Percentiles rank a stretch among this genome's conserved stretches.
These are phyloP conservation scores for Aspergillus calidoustus DNA, from an alignment of 2,329 filamentous ascomycete species.

Conservation along the genomic window DNA sequence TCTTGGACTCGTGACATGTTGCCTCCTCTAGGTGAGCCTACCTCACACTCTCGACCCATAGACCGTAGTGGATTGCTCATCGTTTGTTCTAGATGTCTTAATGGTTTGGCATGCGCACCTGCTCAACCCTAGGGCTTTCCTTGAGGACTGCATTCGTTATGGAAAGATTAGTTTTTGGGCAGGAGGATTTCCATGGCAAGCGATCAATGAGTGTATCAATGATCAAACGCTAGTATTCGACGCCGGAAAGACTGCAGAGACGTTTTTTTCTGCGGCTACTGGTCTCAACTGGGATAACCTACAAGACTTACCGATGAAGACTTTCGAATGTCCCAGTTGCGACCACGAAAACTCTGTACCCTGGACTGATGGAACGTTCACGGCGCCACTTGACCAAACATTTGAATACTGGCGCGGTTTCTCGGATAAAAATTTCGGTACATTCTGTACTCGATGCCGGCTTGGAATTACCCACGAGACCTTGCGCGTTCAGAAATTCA, in stretches of 20 bases:
- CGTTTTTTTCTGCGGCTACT: slow-evolving; percentile 55
- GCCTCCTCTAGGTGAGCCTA: slow-evolving; percentile 62
- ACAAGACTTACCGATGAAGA: slow-evolving; percentile 55
- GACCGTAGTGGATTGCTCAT: not conserved
- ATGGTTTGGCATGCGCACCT: slow-evolving; percentile 83
- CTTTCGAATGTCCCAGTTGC: slow-evolving; percentile 63
- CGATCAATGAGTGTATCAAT: slow-evolving; percentile 63
- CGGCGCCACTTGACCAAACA: slow-evolving; percentile 26
- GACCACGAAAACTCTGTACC: slow-evolving; percentile 48
- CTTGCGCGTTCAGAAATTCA: slow-evolving; percentile 67
- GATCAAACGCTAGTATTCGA: slow-evolving; percentile 61
- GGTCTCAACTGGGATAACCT: slow-evolving; percentile 64
- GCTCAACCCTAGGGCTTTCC: slow-evolving; percentile 74
- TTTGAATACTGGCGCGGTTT: slow-evolving; percentile 36
- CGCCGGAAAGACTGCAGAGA: slow-evolving; percentile 50
- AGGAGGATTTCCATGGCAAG: slow-evolving; percentile 68
- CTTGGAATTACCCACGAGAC: slow-evolving; percentile 59
- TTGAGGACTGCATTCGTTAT: slow-evolving; percentile 72
- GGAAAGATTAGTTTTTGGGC: slow-evolving; percentile 63
- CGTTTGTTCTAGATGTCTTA: slow-evolving; percentile 62
- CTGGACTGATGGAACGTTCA: slow-evolving; percentile 59
- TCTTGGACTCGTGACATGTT: slow-evolving; percentile 51
- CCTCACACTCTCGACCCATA: slow-evolving; percentile 1
- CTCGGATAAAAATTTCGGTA: slow-evolving; percentile 53
- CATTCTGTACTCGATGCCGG: slow-evolving; percentile 58